A percentile compares a stretch with the other conserved stretches of the same genome.
phyloP scores from a whole-genome alignment of 1,284 basidiomycete species.

The Irpex lacteus region DNA sequence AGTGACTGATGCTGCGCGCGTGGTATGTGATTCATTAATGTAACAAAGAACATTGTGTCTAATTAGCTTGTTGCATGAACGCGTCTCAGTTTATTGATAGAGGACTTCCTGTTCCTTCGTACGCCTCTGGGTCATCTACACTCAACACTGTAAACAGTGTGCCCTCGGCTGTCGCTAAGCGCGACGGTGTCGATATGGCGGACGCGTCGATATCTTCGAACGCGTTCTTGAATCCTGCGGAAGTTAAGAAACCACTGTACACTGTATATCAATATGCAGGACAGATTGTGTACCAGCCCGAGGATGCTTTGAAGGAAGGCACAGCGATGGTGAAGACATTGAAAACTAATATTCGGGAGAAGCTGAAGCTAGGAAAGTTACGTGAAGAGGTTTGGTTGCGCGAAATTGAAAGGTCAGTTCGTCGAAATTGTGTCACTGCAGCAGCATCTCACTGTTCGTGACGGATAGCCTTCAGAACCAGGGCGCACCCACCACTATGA shows the following conservation, averaged over 20 bases:
- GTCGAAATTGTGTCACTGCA: not conserved
- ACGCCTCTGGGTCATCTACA: not conserved
- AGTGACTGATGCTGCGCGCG: constrained; percentile 26
- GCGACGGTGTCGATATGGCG: not conserved
- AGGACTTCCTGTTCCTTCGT: constrained; percentile 1
- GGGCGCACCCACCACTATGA: constrained; percentile 51
- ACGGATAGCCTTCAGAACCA: constrained; percentile 42
- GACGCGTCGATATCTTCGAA: not conserved
- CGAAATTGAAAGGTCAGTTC: constrained; percentile 46
- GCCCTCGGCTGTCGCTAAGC: too few relatives aligned
- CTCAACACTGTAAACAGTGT: constrained; percentile 1
- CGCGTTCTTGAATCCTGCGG: not conserved
- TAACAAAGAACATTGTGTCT: not conserved
- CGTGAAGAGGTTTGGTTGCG: constrained; percentile 57
- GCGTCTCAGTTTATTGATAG: not conserved
- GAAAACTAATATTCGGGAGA: constrained; percentile 37
- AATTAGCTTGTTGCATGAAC: not conserved
- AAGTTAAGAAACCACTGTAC: constrained; percentile 15
- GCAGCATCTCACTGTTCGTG: constrained; percentile 6
- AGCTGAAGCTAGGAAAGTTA: constrained; percentile 49
- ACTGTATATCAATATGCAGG: constrained; percentile 25
- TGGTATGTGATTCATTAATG: constrained; percentile 24
- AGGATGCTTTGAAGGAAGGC: constrained; percentile 48
- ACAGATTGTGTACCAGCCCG: constrained; percentile 49
- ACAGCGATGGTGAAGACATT: constrained; percentile 51